A percentile compares a stretch with the other conserved stretches of the same genome.
These are phyloP conservation scores for Neonectria coccinea DNA, from an alignment of 2,329 filamentous ascomycete species.

Conservation along the genomic window DNA sequence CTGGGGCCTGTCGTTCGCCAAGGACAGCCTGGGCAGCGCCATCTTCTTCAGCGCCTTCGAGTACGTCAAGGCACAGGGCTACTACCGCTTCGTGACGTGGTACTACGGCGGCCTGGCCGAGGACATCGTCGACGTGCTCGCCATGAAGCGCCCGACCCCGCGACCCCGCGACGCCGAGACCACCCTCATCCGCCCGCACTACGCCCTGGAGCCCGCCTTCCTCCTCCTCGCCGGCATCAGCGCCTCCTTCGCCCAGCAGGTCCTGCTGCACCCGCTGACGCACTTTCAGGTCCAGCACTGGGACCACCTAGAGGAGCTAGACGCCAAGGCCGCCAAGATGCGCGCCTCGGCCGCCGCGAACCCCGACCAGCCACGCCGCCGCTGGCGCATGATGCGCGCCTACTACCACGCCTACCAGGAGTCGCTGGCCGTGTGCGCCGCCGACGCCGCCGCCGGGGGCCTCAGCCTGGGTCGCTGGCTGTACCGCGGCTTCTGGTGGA, in stretches of 20 bases:
- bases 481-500: conserved; percentile 79
- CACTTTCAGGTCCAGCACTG: conserved; percentile 80
- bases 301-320: conserved; percentile 77
- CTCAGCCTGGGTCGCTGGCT: conserved; percentile 71
- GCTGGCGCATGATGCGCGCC: conserved; percentile 68
- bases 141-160: conserved; percentile 57
- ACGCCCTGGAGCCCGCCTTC: conserved; percentile 79
- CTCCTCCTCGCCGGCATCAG: conserved; percentile 75
- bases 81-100: conserved; percentile 77
- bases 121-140: conserved; percentile 63
- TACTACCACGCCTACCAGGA: conserved; percentile 80
- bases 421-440: conserved; percentile 70
- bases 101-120: conserved; percentile 73
- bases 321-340: conserved; percentile 67
- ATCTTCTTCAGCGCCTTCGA: conserved; percentile 83
- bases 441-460: conserved; percentile 67
- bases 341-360: conserved; percentile 49
- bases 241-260: conserved; percentile 76
- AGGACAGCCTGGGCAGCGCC: conserved; percentile 76
- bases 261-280: conserved; percentile 76
- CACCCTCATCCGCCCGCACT: conserved; percentile 76
- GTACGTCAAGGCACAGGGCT: conserved; percentile 77
- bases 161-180: conserved; percentile 46
- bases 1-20: conserved; percentile 75
- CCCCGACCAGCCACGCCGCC: conserved; percentile 49